Conservation (phyloP, 2,329 filamentous ascomycete species). For the Aspergillus caelatus region DNA sequence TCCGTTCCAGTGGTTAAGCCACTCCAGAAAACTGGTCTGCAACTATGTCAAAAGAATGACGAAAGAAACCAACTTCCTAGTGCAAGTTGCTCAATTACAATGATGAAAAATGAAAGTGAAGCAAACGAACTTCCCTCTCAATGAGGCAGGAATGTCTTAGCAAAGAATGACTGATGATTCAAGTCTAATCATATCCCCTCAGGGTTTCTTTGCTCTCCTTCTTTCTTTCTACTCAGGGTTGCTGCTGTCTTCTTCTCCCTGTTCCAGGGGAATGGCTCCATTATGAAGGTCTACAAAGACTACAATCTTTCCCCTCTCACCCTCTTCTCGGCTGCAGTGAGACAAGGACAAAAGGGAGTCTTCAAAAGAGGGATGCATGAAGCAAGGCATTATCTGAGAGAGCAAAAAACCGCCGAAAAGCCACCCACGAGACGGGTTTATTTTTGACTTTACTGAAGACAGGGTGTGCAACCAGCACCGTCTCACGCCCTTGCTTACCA, state of each 20-base stretch:
- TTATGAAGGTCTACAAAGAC: constrained; percentile 15
- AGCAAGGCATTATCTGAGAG: constrained; percentile 2
- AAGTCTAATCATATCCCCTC: neutral
- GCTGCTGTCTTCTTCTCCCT: constrained; percentile 13
- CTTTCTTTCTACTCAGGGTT: constrained; percentile 4
- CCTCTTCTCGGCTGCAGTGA: neutral
- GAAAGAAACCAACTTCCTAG: neutral
- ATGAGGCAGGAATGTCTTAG: constrained; percentile 3
- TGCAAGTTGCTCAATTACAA: constrained; percentile 1
- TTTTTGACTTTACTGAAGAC: neutral
- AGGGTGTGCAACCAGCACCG: neutral
- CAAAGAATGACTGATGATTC: constrained; percentile 12
- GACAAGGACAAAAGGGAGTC: constrained; percentile 3
- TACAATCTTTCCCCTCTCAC: neutral
- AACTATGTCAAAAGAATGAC: constrained; percentile 1
- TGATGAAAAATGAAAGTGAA: constrained; percentile 5
- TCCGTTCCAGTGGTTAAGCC: neutral
- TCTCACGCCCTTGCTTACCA: neutral
- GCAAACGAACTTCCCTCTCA: constrained; percentile 5
- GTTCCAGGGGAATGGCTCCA: constrained; percentile 14
- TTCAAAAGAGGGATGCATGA: constrained; percentile 2
- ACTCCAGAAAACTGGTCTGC: neutral
- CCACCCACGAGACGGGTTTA: neutral
- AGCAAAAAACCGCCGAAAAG: neutral
- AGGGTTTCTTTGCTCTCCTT: constrained; percentile 8